Percentiles rank a stretch among this genome's conserved stretches.
Conservation (phyloP, 805 yeast genomes). For the Yarrowia hollandica region DNA sequence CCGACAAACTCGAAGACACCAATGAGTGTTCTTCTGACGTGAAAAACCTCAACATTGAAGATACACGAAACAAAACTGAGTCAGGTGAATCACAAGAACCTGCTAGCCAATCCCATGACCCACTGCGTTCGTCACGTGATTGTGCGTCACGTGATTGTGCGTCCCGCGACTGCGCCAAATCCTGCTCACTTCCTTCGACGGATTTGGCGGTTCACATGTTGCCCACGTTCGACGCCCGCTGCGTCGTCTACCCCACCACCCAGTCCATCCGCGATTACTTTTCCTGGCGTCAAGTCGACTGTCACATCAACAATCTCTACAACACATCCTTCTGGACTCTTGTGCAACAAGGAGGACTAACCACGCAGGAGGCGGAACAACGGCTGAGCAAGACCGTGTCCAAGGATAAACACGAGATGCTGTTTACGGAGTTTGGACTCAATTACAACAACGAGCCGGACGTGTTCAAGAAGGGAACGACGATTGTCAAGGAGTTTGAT, state of each 20-base stretch:
- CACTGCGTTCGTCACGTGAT: no score
- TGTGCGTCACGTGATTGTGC: no score
- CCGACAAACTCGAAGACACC: no score
- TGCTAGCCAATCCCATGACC: no score
- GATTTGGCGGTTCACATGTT: constrained; percentile 54
- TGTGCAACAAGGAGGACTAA: constrained; percentile 65
- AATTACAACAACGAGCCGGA: constrained; percentile 92
- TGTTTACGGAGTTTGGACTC: constrained; percentile 73
- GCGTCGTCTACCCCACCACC: constrained; percentile 75
- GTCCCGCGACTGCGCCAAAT: background rate
- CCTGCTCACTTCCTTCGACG: no score
- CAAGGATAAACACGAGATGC: constrained; percentile 83
- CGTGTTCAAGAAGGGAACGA: constrained; percentile 81
- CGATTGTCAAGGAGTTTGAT: constrained; percentile 52
- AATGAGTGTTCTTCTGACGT: no score
- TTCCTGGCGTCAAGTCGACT: constrained; percentile 94
- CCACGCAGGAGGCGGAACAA: constrained; percentile 79
- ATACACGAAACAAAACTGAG: no score
- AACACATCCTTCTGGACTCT: constrained; percentile 92
- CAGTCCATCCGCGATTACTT: constrained; percentile 72
- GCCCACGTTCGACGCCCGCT: constrained; percentile 91
- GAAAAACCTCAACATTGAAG: no score
- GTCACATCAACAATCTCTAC: constrained; percentile 89
- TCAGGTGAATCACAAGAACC: no score
- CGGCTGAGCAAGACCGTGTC: constrained; percentile 71